Percentiles rank a stretch among this genome's conserved stretches.
Evolutionary conservation across 768 basidiomycete species (phyloP).

Genomic region (Collybia sordida): DNA sequence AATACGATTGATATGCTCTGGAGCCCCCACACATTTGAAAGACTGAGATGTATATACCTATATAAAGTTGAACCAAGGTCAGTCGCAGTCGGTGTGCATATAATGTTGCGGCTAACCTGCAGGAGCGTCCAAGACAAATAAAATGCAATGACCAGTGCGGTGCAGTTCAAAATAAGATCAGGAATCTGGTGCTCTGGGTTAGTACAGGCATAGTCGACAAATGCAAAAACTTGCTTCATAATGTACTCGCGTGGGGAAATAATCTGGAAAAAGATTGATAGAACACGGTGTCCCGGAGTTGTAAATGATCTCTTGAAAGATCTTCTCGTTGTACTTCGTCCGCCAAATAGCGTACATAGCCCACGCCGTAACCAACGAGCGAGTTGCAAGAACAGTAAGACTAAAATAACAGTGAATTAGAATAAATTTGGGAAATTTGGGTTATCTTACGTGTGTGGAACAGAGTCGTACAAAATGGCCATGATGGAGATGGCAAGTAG

Average conservation of each 20-base stretch:
- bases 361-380: conserved; percentile 47
- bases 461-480: conserved; percentile 48
- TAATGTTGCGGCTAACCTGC: conserved; percentile 24
- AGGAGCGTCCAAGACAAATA: conserved; percentile 48
- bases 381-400: conserved; percentile 47
- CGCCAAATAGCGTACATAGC: conserved; percentile 51
- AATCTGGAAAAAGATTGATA: conserved; percentile 43
- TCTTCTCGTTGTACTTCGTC: conserved; percentile 29
- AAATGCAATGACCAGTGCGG: conserved; percentile 38
- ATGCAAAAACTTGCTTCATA: conserved; percentile 38
- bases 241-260: conserved; percentile 37
- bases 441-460: conserved; percentile 49
- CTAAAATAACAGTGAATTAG: conserved; percentile 23
- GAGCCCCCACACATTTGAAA: conserved; percentile 54
- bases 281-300: conserved; percentile 45
- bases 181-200: conserved; percentile 34
- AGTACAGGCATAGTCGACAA: neutral
- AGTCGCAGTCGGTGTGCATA: no score
- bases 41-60: conserved; percentile 47
- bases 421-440: neutral
- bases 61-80: no score
- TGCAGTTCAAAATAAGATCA: conserved; percentile 44
- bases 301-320: conserved; percentile 37
- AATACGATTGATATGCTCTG: conserved; percentile 45
- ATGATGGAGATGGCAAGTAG: conserved; percentile 49